Base-by-base conservation (phyloP, 2,329 filamentous ascomycete genomes). In the Sporothrix brunneoviolacea region DNA sequence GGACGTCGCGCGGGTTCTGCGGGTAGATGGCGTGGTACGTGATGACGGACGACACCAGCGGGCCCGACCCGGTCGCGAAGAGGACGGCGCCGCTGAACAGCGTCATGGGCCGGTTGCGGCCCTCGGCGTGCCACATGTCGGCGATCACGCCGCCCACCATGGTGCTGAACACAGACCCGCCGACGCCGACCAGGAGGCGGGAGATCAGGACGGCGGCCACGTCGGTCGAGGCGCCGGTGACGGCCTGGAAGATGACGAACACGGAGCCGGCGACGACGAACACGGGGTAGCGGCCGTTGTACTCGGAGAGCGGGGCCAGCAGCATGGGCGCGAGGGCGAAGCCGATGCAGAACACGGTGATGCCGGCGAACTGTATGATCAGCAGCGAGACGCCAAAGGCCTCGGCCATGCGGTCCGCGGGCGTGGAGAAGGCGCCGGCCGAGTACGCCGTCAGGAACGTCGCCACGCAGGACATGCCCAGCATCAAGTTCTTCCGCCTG, bases 131-230 rank as follows among this genome's bases (percentile, higher is more conserved):
- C 69, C 90, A 95, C 52, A 95, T 79, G 61, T 96, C 91, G 45
- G 86, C 85, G 36, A 96, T 84, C 4, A 96, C 86, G 4, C 91
- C 91, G n/a, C 91, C 91, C 0, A 95, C 85, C 76, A 95, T 91
- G 19, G 88, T 93, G 39, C 85, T 89, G 62, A 94, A 95, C 0
- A 76, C 82, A 43, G 83, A 89, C 6, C 80, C 84, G 7, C 86
- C 87, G n/a, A 82, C 80, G 1, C 91, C 91, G 9, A 82, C 77
- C 41, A 93, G 74, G 62, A 95, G 86, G 1, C 91, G 79, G 0
- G 83, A 79, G 3, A 90, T 68, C 0, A 95, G 65, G 77, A 95
- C 86, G 3, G 86, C 88, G 0, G 78, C 79, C 55, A 87, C 80
- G 3, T 79, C 79, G 0, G 74, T 72, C 6, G 88, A 86, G 0